Evolutionary conservation across 345 rosid genomes (phyloP), one percentile per base, ranked within the genome.

Genomic region (Reutealis trisperma): DNA sequence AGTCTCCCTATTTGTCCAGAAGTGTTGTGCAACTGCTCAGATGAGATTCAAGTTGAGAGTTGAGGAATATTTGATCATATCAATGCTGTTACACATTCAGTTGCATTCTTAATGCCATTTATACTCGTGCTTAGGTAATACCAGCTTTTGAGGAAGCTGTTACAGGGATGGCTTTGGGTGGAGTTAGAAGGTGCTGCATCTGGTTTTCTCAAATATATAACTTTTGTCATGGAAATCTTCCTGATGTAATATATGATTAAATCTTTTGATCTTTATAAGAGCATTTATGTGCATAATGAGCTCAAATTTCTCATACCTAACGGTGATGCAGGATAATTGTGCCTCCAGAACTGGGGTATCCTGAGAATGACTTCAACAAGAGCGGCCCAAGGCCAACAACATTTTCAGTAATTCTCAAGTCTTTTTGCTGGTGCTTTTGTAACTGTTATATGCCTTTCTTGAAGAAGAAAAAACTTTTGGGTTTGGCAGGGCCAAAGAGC

Each of bases 71-170:
- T 61, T 60, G 72, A 68, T 69, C 32, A 51, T 63, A 70, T 49
- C 41, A 37, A 44, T 58, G 63, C 61, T 21, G 24, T 71, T 63
- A 21, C 41, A 4, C 5, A 30, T 61, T 54, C 41, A 25, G 15
- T 37, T 59, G 64, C 58, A 15, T 71, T 13, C 25, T 30, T 7
- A 21, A 62, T 69, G 37, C n/a, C 66, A 73, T 73, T 16, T 42
- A 4, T 71, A 13, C 13, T 71, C 24, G 58, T 83, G 37, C 77
- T 75, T 81, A 95, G 99, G 99, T 93, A 55, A 93, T 95, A 77
- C 99, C 96, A 24, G 99, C 99, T 58, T 91, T 95, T 71, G 98
- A 93, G 83, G 98, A 95, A 83, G 99, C 98, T 63, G 88, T 93
- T 82, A 80, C 89, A 22, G 97, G 99, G 82, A 93, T 95, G 99